A percentile compares a stretch with the other conserved stretches of the same genome.
Evolutionary conservation across 2,329 filamentous ascomycete species (phyloP).

Genomic region (Falciphora oryzae): DNA sequence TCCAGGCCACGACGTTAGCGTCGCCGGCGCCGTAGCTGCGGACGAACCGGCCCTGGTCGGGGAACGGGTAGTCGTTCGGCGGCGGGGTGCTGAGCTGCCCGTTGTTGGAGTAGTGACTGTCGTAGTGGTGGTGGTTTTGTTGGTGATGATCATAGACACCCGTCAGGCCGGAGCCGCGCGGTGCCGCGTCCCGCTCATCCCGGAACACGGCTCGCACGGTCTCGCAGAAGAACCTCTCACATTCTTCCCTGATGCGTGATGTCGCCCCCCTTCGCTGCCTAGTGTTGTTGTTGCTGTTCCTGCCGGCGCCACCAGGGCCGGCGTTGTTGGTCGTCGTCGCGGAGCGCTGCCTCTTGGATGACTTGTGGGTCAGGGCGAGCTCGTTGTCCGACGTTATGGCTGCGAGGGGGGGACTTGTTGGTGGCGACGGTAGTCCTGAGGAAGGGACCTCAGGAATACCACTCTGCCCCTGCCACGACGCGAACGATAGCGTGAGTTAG

Average conservation of each 20-base stretch:
- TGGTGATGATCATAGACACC: slow-evolving; percentile 52
- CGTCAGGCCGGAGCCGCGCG: slow-evolving; percentile 80
- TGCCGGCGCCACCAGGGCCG: slow-evolving; percentile 31
- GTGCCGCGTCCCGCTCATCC: slow-evolving; percentile 80
- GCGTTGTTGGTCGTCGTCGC: slow-evolving; percentile 27
- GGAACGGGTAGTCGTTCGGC: slow-evolving; percentile 32
- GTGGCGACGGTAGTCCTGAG: slow-evolving; percentile 78
- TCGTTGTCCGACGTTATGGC: slow-evolving; percentile 63
- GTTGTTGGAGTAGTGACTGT: slow-evolving; percentile 16
- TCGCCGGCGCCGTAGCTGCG: slow-evolving; percentile 15
- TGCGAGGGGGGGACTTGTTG: slow-evolving; percentile 84
- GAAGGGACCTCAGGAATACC: slow-evolving; percentile 90
- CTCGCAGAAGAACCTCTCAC: slow-evolving; percentile 99
- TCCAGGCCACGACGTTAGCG: slow-evolving; percentile 51
- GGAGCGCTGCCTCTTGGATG: slow-evolving; percentile 34
- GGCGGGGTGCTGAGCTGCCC: slow-evolving; percentile 37
- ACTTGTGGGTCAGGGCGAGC: slow-evolving; percentile 58
- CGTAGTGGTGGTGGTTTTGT: slow-evolving; percentile 17
- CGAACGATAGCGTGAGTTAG: slow-evolving; percentile 15
- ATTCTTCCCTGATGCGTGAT: slow-evolving; percentile 97
- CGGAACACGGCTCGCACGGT: slow-evolving; percentile 88
- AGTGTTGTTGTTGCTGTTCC: slow-evolving; percentile 20
- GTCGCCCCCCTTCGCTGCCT: slow-evolving; percentile 81
- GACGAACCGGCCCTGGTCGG: slow-evolving; percentile 22
- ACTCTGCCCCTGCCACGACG: slow-evolving; percentile 62